Evolutionary conservation across 2,329 filamentous ascomycete species (phyloP), one percentile per base, ranked within the genome.

Genomic region (Tetracladium maxilliforme): DNA sequence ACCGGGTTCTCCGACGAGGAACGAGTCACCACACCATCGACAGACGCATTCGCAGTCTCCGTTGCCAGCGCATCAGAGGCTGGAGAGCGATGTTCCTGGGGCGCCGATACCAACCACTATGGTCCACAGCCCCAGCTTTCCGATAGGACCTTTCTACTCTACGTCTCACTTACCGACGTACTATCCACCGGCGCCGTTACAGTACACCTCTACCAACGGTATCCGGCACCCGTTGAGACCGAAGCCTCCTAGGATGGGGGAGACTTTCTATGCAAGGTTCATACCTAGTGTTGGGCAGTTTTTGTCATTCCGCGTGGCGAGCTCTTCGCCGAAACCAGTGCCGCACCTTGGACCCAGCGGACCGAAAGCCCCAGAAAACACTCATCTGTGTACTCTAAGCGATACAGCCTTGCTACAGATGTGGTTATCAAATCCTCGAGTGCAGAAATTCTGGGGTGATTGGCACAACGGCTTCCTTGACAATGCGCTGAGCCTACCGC

Each of bases 351-450:
- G 79, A 0, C 72, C 74, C 1, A 4, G 25, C 41, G 10, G 37
- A 38, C 11, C 27, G 7, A 23, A 26, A 16, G 33, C 37, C 7
- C 25, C 34, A 2, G 36, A 38, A 7, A 39, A 42, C 22, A 43
- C 36, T 9, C 33, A 33, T 4, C 19, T 34, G 7, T n/a, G n/a
- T n/a, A n/a, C n/a, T n/a, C 42, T 48, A 32, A 67, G 60, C 2
- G 76, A 82, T 36, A 42, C 64, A 3, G 71, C 79, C 11, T 62
- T 92, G 6, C 54, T 98, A 10, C 69, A 90, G 45, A 71, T 64
- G 40, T 98, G 90, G 90, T 79, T 95, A 69, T 79, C 83, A 27
- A 74, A 80, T 31, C 72, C 81, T 1, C 78, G 90, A 1, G 83
- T 95, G 1, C 64, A 71, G 10, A 64, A 70, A n/a, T 86, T 83